phyloP scores from a whole-genome alignment of 1,284 basidiomycete species.

The Leccinum griseonigrum region DNA sequence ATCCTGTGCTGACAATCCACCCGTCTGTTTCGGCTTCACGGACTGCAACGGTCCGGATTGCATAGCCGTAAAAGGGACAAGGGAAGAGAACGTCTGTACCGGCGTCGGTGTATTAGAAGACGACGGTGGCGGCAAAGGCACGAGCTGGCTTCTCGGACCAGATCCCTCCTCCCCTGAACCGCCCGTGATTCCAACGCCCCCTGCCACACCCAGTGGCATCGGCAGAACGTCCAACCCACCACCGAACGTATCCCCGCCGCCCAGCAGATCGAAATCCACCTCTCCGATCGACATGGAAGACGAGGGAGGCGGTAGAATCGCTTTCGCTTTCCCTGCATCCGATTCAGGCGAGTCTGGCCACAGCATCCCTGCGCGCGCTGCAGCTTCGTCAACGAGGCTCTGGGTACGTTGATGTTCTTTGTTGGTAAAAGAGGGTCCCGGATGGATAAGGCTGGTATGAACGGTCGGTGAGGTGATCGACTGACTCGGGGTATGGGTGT shows the following conservation, averaged over 20 bases:
- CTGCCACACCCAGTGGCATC: not conserved
- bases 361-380: slow-evolving; percentile 44
- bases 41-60: slow-evolving; percentile 12
- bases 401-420: slow-evolving; percentile 49
- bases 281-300: slow-evolving; percentile 27
- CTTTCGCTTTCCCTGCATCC: not conserved
- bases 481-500: slow-evolving; percentile 21
- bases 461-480: slow-evolving; percentile 19
- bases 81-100: not conserved
- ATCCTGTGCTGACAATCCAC: slow-evolving; percentile 67
- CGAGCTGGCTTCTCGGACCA: slow-evolving; percentile 7
- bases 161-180: slow-evolving; percentile 1
- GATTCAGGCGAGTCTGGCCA: slow-evolving; percentile 56
- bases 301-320: slow-evolving; percentile 43
- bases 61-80: not conserved
- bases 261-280: slow-evolving; percentile 19
- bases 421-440: slow-evolving; percentile 21
- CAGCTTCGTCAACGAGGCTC: slow-evolving; percentile 53
- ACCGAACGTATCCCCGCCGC: slow-evolving; percentile 4
- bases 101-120: slow-evolving; percentile 10
- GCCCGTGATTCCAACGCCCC: not conserved
- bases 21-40: slow-evolving; percentile 33
- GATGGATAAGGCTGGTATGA: slow-evolving; percentile 20
- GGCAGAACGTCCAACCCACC: not conserved
- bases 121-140: slow-evolving; percentile 3